These are phyloP conservation scores for Penicillium rolfsii DNA, from an alignment of 2,329 filamentous ascomycete genomes.

Conservation along the genomic window DNA sequence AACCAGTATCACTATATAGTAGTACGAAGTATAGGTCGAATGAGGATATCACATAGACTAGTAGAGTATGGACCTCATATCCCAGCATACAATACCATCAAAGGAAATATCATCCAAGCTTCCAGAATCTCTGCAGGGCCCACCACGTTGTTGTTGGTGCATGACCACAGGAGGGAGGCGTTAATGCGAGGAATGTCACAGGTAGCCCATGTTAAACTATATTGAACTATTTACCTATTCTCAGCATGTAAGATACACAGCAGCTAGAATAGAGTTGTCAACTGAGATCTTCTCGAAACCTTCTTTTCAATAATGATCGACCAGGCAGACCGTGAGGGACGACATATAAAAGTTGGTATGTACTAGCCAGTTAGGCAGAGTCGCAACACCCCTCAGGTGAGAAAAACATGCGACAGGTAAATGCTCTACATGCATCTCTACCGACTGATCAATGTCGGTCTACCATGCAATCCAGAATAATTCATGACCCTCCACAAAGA, in stretches of 20 bases:
- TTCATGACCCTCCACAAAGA: not conserved
- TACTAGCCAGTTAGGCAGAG: not conserved
- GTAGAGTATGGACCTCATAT: not conserved
- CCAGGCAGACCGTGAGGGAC: not conserved
- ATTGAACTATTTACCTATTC: not conserved
- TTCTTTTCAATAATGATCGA: constrained; percentile 1
- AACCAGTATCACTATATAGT: not conserved
- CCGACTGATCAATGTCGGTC: no score
- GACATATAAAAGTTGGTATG: not conserved
- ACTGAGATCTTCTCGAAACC: not conserved
- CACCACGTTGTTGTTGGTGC: not conserved
- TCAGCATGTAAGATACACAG: not conserved
- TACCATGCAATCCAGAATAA: not conserved
- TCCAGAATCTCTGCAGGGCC: constrained; percentile 1
- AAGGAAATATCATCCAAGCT: not conserved
- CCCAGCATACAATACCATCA: not conserved
- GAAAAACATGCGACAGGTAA: no score
- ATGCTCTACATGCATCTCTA: no score
- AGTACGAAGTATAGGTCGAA: not conserved
- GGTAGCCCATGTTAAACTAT: not conserved
- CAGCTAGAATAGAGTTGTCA: no score
- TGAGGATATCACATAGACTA: not conserved
- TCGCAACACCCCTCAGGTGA: no score
- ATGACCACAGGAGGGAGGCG: not conserved
- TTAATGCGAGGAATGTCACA: not conserved